Percentiles rank a stretch among this genome's conserved stretches.
phyloP scores from a whole-genome alignment of 2,329 filamentous ascomycete genomes.

The Chrysosporium queenslandicum region DNA sequence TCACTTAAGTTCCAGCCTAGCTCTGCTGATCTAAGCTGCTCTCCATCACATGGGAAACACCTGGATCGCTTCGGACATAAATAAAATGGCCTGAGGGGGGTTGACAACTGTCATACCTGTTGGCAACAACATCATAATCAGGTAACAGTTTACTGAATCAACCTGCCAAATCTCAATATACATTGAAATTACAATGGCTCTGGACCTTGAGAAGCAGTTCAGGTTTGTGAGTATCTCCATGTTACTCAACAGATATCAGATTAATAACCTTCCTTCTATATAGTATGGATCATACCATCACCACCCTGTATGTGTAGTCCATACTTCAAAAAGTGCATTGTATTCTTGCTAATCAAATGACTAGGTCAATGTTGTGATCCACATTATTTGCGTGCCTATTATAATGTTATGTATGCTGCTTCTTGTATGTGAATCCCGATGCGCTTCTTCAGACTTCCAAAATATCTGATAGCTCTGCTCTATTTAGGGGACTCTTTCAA shows the following conservation, averaged over 20 bases:
- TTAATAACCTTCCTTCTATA: constrained; percentile 18
- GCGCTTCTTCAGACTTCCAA: background rate
- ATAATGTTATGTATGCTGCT: constrained; percentile 51
- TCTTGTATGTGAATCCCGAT: constrained; percentile 38
- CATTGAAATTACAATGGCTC: constrained; percentile 15
- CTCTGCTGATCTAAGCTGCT: too few species aligned
- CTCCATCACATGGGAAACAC: constrained; percentile 7
- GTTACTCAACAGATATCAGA: too few species aligned
- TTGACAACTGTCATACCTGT: too few species aligned
- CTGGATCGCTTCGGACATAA: too few species aligned
- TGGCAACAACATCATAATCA: background rate
- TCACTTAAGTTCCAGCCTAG: too few species aligned
- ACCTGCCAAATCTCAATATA: too few species aligned
- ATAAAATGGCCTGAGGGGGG: background rate
- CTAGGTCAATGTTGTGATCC: constrained; percentile 55
- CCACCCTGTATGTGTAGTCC: constrained; percentile 43
- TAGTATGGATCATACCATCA: constrained; percentile 60
- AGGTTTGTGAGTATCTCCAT: constrained; percentile 46
- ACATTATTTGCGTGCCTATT: constrained; percentile 53
- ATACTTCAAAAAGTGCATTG: background rate
- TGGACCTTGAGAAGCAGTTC: constrained; percentile 58
- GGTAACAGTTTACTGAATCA: background rate
- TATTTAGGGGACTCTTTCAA: constrained; percentile 47
- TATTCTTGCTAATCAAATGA: constrained; percentile 11
- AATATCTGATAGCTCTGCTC: background rate